Conservation (phyloP, 2,329 filamentous ascomycete genomes). For the Periconia digitata region DNA sequence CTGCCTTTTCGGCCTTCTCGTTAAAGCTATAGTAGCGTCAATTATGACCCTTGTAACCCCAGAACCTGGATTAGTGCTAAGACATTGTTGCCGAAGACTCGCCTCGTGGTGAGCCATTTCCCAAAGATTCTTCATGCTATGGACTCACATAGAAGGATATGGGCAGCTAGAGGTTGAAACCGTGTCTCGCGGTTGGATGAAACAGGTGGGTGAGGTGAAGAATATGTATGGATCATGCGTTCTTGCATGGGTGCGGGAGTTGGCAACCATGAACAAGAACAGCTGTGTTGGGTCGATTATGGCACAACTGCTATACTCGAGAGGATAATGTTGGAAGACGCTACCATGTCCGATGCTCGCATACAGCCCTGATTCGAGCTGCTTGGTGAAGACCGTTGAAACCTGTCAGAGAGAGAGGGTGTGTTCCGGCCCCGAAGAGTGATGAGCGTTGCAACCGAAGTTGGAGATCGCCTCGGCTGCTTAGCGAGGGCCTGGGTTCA, state of each 20-base stretch:
- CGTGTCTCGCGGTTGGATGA: background rate
- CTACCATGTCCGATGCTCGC: too few relatives aligned
- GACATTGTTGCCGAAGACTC: too few relatives aligned
- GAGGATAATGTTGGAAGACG: too few relatives aligned
- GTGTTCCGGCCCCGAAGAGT: background rate
- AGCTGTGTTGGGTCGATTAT: too few relatives aligned
- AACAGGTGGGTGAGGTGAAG: background rate
- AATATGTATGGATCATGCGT: background rate
- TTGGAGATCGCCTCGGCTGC: conserved; percentile 9
- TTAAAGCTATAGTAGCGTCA: too few relatives aligned
- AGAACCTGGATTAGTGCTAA: too few relatives aligned
- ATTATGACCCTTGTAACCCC: too few relatives aligned
- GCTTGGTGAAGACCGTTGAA: background rate
- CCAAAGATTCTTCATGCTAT: background rate
- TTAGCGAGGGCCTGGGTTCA: conserved; percentile 10
- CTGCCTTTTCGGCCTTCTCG: too few relatives aligned
- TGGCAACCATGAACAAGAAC: background rate
- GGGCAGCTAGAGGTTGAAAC: background rate
- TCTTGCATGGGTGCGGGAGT: background rate
- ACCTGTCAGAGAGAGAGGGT: too few relatives aligned
- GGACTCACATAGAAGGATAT: background rate
- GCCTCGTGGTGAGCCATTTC: too few relatives aligned
- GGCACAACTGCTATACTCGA: too few relatives aligned
- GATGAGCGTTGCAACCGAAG: background rate
- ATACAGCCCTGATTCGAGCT: too few relatives aligned